A percentile compares a stretch with the other conserved stretches of the same genome.
Conservation (phyloP, 148 eudicot species). For the Spergularia marina region DNA sequence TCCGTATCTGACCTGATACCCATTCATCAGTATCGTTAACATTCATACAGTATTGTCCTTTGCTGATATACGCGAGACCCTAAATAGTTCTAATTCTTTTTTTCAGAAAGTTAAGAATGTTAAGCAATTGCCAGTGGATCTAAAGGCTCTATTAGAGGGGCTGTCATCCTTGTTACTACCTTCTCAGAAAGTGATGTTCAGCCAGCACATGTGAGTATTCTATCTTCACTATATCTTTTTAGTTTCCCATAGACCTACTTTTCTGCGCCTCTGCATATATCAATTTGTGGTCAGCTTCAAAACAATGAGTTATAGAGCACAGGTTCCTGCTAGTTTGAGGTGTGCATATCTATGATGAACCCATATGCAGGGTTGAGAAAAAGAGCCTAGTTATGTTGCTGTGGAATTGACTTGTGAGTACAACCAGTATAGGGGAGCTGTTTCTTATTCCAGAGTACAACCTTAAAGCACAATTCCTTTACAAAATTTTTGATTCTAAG, state of each 20-base stretch:
- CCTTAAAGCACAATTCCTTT: too few species aligned
- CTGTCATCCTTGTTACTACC: conserved; percentile 81
- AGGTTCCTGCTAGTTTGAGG: background rate
- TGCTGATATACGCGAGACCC: background rate
- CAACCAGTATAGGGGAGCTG: background rate
- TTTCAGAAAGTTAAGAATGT: conserved; percentile 59
- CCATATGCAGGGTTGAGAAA: conserved; percentile 1
- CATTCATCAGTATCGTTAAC: background rate
- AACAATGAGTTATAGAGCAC: conserved; percentile 7
- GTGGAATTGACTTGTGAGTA: background rate
- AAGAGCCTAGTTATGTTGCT: background rate
- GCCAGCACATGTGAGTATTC: conserved; percentile 67
- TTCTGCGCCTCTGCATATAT: background rate
- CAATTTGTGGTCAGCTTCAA: background rate
- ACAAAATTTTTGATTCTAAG: too few species aligned
- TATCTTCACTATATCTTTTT: background rate
- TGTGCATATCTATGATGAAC: background rate
- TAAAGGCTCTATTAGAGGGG: conserved; percentile 67
- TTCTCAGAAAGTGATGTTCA: conserved; percentile 76
- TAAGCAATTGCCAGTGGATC: conserved; percentile 79
- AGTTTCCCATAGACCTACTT: background rate
- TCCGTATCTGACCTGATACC: background rate
- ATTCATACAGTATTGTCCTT: conserved; percentile 2
- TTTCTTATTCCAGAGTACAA: background rate
- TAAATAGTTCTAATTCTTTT: conserved; percentile 17